These are phyloP conservation scores for Curvularia hawaiiensis DNA, from an alignment of 2,329 filamentous ascomycete species.

Conservation along the genomic window DNA sequence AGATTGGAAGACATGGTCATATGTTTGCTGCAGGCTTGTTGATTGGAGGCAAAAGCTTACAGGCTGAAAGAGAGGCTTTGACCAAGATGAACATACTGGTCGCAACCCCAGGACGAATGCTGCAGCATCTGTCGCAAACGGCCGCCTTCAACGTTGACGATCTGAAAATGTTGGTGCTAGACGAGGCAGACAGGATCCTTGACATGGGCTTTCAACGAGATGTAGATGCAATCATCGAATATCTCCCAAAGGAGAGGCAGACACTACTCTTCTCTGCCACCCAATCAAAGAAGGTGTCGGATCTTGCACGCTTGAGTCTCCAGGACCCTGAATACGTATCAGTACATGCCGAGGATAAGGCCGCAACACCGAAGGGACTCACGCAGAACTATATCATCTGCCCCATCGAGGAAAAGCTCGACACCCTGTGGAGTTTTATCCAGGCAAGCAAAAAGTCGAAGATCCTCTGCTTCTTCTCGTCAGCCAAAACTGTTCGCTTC, in stretches of 20 bases:
- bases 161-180: conserved; percentile 88
- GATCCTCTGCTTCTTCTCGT: conserved; percentile 93
- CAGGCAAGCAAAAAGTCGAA: conserved; percentile 90
- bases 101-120: conserved; percentile 90
- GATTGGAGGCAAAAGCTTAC: conserved; percentile 89
- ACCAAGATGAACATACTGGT: conserved; percentile 96
- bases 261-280: conserved; percentile 96
- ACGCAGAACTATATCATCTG: conserved; percentile 92
- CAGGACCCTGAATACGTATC: conserved; percentile 93
- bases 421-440: conserved; percentile 92
- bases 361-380: conserved; percentile 80
- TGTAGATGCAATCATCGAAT: conserved; percentile 90
- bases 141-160: conserved; percentile 88
- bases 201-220: conserved; percentile 95
- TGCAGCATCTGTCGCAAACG: conserved; percentile 95
- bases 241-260: conserved; percentile 83
- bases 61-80: conserved; percentile 84
- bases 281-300: conserved; percentile 91
- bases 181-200: conserved; percentile 95
- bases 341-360: conserved; percentile 81
- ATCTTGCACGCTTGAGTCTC: conserved; percentile 85
- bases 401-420: conserved; percentile 84
- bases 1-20: conserved; percentile 82
- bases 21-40: conserved; percentile 90
- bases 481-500: conserved; percentile 95